These are phyloP conservation scores for Celoporthe dispersa DNA, from an alignment of 2,329 filamentous ascomycete species.

Conservation along the genomic window DNA sequence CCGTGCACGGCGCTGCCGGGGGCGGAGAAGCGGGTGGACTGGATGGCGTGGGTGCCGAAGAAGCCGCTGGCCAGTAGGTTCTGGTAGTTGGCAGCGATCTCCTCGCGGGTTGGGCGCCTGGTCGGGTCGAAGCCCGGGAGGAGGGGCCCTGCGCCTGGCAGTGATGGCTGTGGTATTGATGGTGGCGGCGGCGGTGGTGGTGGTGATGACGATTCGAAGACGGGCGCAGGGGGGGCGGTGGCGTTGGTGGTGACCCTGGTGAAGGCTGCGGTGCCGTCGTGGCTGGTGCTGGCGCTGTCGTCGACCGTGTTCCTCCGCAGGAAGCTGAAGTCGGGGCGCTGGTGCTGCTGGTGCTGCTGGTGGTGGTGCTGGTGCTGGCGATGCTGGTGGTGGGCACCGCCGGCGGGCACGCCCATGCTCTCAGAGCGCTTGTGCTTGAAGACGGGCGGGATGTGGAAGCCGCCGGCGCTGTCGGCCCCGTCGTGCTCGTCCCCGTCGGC, in stretches of 20 bases:
- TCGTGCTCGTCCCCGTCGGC: slow-evolving; percentile 22
- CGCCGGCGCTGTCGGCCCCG: slow-evolving; percentile 4
- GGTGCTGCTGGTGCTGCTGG: neutral
- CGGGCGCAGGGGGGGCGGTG: neutral
- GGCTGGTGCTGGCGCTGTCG: neutral
- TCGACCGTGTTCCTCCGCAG: neutral
- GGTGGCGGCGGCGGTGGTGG: too few species aligned
- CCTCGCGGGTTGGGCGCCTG: slow-evolving; percentile 48
- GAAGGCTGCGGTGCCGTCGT: neutral
- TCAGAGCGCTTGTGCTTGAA: slow-evolving; percentile 30
- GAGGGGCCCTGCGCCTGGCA: slow-evolving; percentile 3
- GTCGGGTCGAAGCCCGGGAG: slow-evolving; percentile 24
- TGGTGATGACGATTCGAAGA: neutral
- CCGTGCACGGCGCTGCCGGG: slow-evolving; percentile 27
- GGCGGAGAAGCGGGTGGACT: slow-evolving; percentile 56
- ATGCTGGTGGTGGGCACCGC: neutral
- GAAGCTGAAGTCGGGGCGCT: slow-evolving; percentile 2
- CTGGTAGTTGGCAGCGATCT: slow-evolving; percentile 61
- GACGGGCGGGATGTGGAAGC: slow-evolving; percentile 22
- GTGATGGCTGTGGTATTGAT: neutral
- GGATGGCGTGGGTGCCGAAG: slow-evolving; percentile 62
- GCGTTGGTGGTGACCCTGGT: neutral
- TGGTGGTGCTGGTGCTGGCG: neutral
- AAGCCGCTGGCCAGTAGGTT: slow-evolving; percentile 61
- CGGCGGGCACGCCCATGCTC: slow-evolving; percentile 20